These are phyloP conservation scores for Aphanocladium album DNA, from an alignment of 2,329 filamentous ascomycete genomes.

Conservation along the genomic window DNA sequence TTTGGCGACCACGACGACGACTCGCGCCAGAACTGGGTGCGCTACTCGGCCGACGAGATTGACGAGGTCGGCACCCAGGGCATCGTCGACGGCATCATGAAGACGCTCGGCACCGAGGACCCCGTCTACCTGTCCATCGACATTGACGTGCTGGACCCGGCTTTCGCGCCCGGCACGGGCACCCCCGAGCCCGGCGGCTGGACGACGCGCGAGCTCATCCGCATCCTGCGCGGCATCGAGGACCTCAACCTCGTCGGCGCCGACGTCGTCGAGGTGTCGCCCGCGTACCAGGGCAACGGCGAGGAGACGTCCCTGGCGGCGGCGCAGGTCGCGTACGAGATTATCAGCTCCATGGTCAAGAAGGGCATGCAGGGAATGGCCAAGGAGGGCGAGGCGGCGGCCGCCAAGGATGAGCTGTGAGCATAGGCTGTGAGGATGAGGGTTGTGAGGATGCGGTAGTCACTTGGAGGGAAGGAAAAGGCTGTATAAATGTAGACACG, in stretches of 20 bases:
- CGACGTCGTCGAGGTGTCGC: slow-evolving; percentile 83
- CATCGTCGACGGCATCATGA: slow-evolving; percentile 65
- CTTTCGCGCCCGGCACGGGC: slow-evolving; percentile 65
- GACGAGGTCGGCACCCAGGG: slow-evolving; percentile 73
- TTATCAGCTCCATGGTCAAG: slow-evolving; percentile 70
- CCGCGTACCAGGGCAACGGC: slow-evolving; percentile 70
- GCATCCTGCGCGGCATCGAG: slow-evolving; percentile 77
- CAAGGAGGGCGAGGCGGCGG: slow-evolving; percentile 24
- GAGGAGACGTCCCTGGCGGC: slow-evolving; percentile 75
- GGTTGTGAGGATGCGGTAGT: too few species aligned
- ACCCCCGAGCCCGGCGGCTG: slow-evolving; percentile 89
- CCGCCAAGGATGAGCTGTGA: slow-evolving; percentile 36
- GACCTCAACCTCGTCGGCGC: slow-evolving; percentile 80
- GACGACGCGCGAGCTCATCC: slow-evolving; percentile 83
- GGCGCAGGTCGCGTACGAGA: slow-evolving; percentile 75
- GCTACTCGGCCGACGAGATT: slow-evolving; percentile 76
- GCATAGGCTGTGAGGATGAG: neutral
- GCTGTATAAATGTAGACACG: neutral
- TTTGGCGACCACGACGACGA: slow-evolving; percentile 66
- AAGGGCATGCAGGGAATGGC: slow-evolving; percentile 36
- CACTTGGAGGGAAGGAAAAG: too few species aligned
- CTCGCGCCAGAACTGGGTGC: slow-evolving; percentile 65
- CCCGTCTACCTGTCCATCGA: slow-evolving; percentile 78
- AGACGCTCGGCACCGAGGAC: slow-evolving; percentile 65
- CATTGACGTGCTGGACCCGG: slow-evolving; percentile 80